A percentile compares a stretch with the other conserved stretches of the same genome.
These are phyloP conservation scores for Corniculantispora saksenae DNA, from an alignment of 2,329 filamentous ascomycete species.

Conservation along the genomic window DNA sequence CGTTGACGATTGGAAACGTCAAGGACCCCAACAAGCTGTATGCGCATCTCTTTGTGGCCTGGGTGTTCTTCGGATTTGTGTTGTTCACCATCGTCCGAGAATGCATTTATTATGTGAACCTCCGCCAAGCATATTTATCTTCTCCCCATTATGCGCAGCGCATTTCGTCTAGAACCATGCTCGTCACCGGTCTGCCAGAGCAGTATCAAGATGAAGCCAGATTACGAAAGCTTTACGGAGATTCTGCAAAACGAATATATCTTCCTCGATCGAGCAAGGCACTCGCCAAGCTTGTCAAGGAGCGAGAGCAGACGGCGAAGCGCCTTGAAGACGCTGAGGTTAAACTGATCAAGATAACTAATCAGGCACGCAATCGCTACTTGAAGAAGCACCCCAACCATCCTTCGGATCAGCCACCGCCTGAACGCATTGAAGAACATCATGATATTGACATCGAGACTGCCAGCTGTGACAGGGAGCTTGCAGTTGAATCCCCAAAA, in stretches of 20 bases:
- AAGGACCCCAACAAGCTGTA: slow-evolving; percentile 64
- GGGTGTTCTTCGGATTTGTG: slow-evolving; percentile 80
- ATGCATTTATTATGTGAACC: slow-evolving; percentile 86
- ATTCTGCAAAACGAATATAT: slow-evolving; percentile 82
- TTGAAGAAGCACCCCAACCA: slow-evolving; percentile 17
- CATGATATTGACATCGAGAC: slow-evolving; percentile 3
- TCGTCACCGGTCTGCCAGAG: slow-evolving; percentile 85
- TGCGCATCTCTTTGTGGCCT: slow-evolving; percentile 78
- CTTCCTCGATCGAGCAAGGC: slow-evolving; percentile 75
- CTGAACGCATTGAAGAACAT: neutral
- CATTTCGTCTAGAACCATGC: slow-evolving; percentile 85
- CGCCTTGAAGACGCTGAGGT: slow-evolving; percentile 86
- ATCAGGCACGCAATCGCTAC: slow-evolving; percentile 66
- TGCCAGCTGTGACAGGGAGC: neutral
- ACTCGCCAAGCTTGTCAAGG: slow-evolving; percentile 76
- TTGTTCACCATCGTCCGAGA: slow-evolving; percentile 87
- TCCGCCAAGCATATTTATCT: slow-evolving; percentile 91
- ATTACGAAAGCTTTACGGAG: slow-evolving; percentile 78
- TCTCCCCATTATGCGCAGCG: slow-evolving; percentile 80
- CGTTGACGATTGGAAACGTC: slow-evolving; percentile 79
- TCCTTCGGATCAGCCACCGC: slow-evolving; percentile 7
- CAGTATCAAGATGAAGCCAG: slow-evolving; percentile 75
- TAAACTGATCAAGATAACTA: slow-evolving; percentile 77
- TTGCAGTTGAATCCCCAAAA: neutral
- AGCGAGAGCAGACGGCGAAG: slow-evolving; percentile 77